A percentile compares a stretch with the other conserved stretches of the same genome.
phyloP scores from a whole-genome alignment of 2,329 filamentous ascomycete genomes.

The Penicillium sp. region DNA sequence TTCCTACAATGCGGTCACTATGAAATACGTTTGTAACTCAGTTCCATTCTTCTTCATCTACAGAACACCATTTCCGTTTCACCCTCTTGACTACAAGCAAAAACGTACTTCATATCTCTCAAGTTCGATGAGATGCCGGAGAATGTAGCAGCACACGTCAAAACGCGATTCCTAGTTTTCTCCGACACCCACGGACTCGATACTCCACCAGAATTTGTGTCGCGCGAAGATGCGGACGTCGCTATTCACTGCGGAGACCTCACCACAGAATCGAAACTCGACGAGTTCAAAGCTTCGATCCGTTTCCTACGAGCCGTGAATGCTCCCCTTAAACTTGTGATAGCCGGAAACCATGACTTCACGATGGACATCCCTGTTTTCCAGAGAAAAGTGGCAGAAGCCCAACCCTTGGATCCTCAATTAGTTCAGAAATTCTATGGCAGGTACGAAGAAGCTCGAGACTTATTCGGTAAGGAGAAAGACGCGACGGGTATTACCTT shows the following conservation, averaged over 20 bases:
- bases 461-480: slow-evolving; percentile 29
- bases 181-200: neutral
- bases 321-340: slow-evolving; percentile 47
- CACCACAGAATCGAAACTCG: slow-evolving; percentile 9
- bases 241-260: slow-evolving; percentile 14
- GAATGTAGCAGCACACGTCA: neutral
- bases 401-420: slow-evolving; percentile 21
- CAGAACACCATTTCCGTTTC: too few species aligned
- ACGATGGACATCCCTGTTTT: slow-evolving; percentile 19
- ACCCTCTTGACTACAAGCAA: neutral
- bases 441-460: slow-evolving; percentile 29
- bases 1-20: too few species aligned
- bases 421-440: slow-evolving; percentile 36
- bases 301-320: slow-evolving; percentile 36
- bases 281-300: slow-evolving; percentile 29
- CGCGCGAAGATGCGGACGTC: slow-evolving; percentile 6
- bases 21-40: too few species aligned
- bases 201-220: neutral
- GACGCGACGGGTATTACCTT: slow-evolving; percentile 38
- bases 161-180: neutral
- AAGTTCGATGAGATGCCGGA: neutral
- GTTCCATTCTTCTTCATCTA: too few species aligned
- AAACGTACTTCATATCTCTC: neutral
- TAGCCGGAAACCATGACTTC: slow-evolving; percentile 50
- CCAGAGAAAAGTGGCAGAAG: slow-evolving; percentile 24